These are phyloP conservation scores for Vanrija pseudolonga DNA, from an alignment of 1,284 basidiomycete species.

Conservation along the genomic window DNA sequence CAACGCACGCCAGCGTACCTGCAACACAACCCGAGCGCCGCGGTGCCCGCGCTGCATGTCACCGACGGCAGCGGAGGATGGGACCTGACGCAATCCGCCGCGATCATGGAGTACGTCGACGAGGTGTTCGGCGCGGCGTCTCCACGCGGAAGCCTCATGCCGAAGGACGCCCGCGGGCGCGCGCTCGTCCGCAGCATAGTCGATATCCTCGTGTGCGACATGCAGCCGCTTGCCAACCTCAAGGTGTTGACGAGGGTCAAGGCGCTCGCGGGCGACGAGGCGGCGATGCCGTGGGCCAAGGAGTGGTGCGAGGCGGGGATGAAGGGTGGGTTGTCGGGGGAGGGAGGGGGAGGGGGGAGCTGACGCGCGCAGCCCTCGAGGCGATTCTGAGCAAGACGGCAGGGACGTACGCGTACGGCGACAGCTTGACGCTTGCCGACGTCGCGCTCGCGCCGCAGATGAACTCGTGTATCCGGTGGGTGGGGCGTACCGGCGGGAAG, in stretches of 20 bases:
- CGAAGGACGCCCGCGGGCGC: constrained; percentile 3
- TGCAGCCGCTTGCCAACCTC: constrained; percentile 12
- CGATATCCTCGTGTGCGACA: constrained; percentile 14
- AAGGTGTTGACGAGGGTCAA: constrained; percentile 7
- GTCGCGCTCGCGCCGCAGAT: constrained; percentile 14
- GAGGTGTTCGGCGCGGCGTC: constrained; percentile 2
- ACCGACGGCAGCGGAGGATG: constrained; percentile 3
- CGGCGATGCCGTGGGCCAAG: constrained; percentile 6
- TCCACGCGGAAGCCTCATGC: constrained; percentile 4
- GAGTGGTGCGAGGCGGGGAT: neutral
- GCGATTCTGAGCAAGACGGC: constrained; percentile 2
- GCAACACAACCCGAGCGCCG: constrained; percentile 5
- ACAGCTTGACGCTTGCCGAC: constrained; percentile 14
- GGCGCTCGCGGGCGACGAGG: constrained; percentile 4
- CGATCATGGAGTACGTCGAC: constrained; percentile 19
- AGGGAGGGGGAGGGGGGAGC: neutral
- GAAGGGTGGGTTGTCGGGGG: too few species aligned
- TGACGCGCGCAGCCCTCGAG: constrained; percentile 9
- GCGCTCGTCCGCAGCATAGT: constrained; percentile 8
- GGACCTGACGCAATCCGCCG: constrained; percentile 11
- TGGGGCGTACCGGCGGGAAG: neutral
- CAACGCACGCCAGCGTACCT: constrained; percentile 6
- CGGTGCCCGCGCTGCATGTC: constrained; percentile 11
- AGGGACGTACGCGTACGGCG: constrained; percentile 12
- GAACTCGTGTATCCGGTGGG: constrained; percentile 11